Percentiles rank a stretch among this genome's conserved stretches.
These are phyloP conservation scores for Talaromyces liani DNA, from an alignment of 495 filamentous ascomycete species.

Conservation along the genomic window DNA sequence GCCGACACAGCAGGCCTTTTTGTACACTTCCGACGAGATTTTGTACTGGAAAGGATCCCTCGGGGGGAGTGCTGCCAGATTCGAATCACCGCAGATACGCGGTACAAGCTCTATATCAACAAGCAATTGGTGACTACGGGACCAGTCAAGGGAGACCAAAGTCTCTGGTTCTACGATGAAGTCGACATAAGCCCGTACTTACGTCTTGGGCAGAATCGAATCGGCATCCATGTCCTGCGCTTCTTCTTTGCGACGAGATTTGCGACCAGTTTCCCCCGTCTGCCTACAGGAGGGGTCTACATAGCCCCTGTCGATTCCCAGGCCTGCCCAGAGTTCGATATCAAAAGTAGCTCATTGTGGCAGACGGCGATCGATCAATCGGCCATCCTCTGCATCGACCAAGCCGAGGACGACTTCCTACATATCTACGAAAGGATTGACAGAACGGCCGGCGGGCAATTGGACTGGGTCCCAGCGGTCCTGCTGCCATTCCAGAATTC, in stretches of 20 bases:
- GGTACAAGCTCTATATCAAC: conserved; percentile 22
- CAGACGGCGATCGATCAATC: background rate
- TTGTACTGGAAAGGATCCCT: background rate
- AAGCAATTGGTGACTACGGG: conserved; percentile 16
- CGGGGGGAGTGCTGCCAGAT: background rate
- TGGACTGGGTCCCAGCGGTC: background rate
- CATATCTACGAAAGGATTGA: background rate
- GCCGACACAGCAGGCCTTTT: conserved; percentile 1
- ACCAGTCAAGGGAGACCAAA: conserved; percentile 18
- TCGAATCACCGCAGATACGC: conserved; percentile 20
- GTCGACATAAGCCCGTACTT: conserved; percentile 19
- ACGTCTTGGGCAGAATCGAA: conserved; percentile 12
- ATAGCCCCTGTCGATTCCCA: background rate
- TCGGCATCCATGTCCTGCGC: conserved; percentile 20
- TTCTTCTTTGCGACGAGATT: conserved; percentile 6
- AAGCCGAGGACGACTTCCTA: background rate
- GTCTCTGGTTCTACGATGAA: conserved; percentile 20
- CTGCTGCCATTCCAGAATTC: background rate
- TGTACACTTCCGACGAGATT: conserved; percentile 1
- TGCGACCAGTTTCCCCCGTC: background rate
- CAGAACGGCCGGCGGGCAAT: background rate
- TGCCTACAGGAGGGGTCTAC: background rate
- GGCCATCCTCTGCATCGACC: background rate
- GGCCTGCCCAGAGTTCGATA: background rate
- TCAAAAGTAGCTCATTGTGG: background rate